Evolutionary conservation across 164 flowering plant genomes (phyloP), one percentile per base, ranked within the genome.

Genomic region (Umbellularia californica): DNA sequence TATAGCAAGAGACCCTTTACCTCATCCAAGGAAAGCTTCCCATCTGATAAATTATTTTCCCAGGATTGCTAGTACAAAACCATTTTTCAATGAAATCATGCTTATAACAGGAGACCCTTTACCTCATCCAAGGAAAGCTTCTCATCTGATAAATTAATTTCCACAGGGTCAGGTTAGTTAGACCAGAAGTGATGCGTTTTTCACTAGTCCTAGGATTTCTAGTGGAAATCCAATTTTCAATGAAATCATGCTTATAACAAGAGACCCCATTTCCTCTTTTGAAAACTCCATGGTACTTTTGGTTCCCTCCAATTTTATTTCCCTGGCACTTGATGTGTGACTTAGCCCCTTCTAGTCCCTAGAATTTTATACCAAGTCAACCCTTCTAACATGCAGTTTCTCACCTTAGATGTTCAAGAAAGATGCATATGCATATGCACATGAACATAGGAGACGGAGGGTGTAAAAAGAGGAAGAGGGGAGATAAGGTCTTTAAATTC

Each of bases 401-500:
- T 55, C 5, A 20, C 20, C 60, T 55, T 17, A 13, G 60, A 20
- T 19, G 17, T 55, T 41, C 23, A 17, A 19, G n/a, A 11, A 83
- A 81, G 90, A 83, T 89, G 51, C 71, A 72, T 76, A 71, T 83
- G 35, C 35, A 30, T 4, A 30, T 41, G 47, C 35, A 41, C 47
- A 41, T 41, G 75, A 89, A 85, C 64, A 58, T 69, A 3, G 77
- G 64, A 22, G 22, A 51, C 13, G 75, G 75, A 52, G 50, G 86
- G 50, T 83, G 83, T 73, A 92, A 85, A 87, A 93, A 89, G 75
- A 93, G 96, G 84, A 93, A 84, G 85, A 89, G 92, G 73, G 86
- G 89, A 6, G 91, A 85, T 62, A 85, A 87, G 74, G 84, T 86
- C 2, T 92, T 84, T 65, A 82, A 82, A 82, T 92, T 96, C 87